Evolutionary conservation across 139 green algal species (phyloP), one percentile per base, ranked within the genome.

Genomic region (Raphidocelis subcapitata): DNA sequence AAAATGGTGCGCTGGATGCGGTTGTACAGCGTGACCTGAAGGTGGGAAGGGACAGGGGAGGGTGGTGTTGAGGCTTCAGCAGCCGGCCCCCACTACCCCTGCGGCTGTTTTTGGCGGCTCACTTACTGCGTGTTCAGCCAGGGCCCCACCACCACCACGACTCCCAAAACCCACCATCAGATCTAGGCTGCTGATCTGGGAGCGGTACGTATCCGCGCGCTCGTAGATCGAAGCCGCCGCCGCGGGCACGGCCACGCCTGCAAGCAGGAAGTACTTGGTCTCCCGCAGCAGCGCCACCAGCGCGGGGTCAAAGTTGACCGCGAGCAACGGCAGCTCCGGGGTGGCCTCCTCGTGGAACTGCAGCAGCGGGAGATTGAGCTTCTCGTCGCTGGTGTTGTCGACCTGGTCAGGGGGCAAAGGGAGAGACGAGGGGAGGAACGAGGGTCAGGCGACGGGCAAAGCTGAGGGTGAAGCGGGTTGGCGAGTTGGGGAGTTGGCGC

Each of bases 301-400:
- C 28, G 77, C 84, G 1, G 93, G 87, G 82, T 97, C 92, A 75
- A 98, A 98, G 81, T 98, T 98, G 29, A 96, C 87, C 14, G 52
- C 69, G 20, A 95, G 73, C 59, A 87, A 15, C 0, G 70, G 41
- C 47, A 76, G n/a, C 3, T 77, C 72, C 3, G 24, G 37, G 31
- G 67, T 77, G 18, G 61, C 65, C 29, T 76, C 63, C 16, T 72
- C 66, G 57, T 78, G 32, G 4, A 69, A 73, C 32, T 61, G 49
- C 23, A 97, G 85, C 73, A 97, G 82, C 14, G 90, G 85, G 83
- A 90, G 83, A 66, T 91, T 91, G 16, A 97, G 90, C 85, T 94
- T 94, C 64, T 90, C 84, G 14, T 93, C 88, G 23, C 78, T 89
- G 31, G 87, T 93, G 2, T 68, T 66, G 3, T 76, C 69, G n/a